A percentile compares a stretch with the other conserved stretches of the same genome.
Evolutionary conservation across 179 eudicot genomes (phyloP).

Genomic region (Dionaea muscipula): DNA sequence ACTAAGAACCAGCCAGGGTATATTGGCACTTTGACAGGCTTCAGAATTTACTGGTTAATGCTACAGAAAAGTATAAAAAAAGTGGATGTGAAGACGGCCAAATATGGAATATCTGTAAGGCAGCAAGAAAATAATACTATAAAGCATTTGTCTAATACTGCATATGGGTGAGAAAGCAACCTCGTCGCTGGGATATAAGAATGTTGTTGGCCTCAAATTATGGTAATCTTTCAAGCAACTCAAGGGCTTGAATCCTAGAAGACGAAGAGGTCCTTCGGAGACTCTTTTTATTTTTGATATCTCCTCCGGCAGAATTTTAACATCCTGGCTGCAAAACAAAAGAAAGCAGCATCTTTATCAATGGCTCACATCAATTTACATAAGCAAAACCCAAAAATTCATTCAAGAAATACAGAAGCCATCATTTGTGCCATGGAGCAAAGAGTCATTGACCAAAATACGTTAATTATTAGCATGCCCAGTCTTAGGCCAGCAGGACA

Average conservation of each 20-base stretch:
- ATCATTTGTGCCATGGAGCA: too few relatives aligned
- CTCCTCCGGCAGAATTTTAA: slow-evolving; percentile 59
- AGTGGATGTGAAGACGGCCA: too few relatives aligned
- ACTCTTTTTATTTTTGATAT: slow-evolving; percentile 72
- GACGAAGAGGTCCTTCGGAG: slow-evolving; percentile 66
- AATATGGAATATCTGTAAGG: too few relatives aligned
- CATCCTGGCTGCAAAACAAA: slow-evolving; percentile 45
- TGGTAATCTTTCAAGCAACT: slow-evolving; percentile 77
- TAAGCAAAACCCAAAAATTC: too few relatives aligned
- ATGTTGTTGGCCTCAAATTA: slow-evolving; percentile 88
- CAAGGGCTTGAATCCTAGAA: slow-evolving; percentile 94
- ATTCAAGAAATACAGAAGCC: too few relatives aligned
- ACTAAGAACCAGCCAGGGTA: too few relatives aligned
- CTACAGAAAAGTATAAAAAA: too few relatives aligned
- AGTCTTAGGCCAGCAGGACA: too few relatives aligned
- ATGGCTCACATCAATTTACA: not conserved
- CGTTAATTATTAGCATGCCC: too few relatives aligned
- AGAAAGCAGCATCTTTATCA: not conserved
- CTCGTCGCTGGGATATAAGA: slow-evolving; percentile 93
- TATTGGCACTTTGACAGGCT: too few relatives aligned
- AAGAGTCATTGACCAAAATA: too few relatives aligned
- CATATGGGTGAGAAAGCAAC: slow-evolving; percentile 25
- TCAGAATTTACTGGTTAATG: too few relatives aligned
- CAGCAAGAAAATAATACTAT: not conserved
- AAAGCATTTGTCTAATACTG: not conserved